A percentile compares a stretch with the other conserved stretches of the same genome.
These are phyloP conservation scores for Lathyrus tuberosus DNA, from an alignment of 306 rosid genomes.

Conservation along the genomic window DNA sequence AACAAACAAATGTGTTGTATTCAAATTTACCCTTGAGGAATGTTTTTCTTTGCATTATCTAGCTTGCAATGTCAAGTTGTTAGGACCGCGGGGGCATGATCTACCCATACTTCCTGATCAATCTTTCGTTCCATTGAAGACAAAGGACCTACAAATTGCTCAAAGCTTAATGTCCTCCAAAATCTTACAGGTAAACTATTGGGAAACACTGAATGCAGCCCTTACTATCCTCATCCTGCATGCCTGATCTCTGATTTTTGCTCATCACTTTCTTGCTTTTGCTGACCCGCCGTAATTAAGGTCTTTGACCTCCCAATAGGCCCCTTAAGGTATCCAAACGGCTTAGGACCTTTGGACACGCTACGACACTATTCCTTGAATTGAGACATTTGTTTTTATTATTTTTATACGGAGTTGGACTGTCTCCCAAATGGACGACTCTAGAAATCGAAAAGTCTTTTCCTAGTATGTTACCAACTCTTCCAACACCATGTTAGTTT, in stretches of 20 bases:
- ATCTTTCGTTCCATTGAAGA: conserved; percentile 68
- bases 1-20: conserved; percentile 2
- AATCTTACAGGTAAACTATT: conserved; percentile 60
- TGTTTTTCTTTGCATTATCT: conserved; percentile 25
- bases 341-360: background rate
- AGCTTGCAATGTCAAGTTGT: conserved; percentile 93
- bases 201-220: conserved; percentile 10
- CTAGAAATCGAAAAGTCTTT: no score
- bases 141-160: conserved; percentile 76
- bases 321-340: background rate
- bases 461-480: no score
- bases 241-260: conserved; percentile 13
- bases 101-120: conserved; percentile 59
- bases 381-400: background rate
- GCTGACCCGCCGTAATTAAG: background rate
- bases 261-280: background rate
- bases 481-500: no score
- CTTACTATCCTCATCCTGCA: conserved; percentile 13
- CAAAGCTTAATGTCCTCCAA: conserved; percentile 78
- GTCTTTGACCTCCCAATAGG: background rate
- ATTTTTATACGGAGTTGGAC: no score
- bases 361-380: background rate
- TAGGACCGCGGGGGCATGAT: conserved; percentile 79
- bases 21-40: conserved; percentile 8
- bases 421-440: no score